Conservation (phyloP, 2,329 filamentous ascomycete genomes). For the Botrytis deweyae region DNA sequence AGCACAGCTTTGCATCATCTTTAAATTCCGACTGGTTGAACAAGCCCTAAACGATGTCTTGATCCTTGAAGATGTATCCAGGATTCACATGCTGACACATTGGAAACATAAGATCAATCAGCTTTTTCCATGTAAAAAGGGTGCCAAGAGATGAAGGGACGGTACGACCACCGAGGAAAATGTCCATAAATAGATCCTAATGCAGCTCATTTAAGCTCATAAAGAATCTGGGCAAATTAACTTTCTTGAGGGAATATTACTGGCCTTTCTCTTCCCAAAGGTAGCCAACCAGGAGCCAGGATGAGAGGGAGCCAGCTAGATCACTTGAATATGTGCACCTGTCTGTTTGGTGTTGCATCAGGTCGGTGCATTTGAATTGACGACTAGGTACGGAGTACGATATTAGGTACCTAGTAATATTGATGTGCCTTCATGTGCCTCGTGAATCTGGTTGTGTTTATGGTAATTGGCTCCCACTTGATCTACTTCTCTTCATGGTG, state of each 20-base stretch:
- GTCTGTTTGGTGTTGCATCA: background rate
- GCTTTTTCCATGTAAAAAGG: background rate
- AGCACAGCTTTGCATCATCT: slow-evolving; percentile 9
- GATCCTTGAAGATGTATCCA: slow-evolving; percentile 10
- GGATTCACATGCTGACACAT: slow-evolving; percentile 17
- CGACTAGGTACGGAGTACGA: background rate
- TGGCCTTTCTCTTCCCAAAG: background rate
- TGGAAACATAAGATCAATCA: slow-evolving; percentile 17
- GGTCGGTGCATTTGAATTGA: background rate
- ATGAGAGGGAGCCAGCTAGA: background rate
- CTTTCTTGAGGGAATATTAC: slow-evolving; percentile 6
- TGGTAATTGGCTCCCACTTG: background rate
- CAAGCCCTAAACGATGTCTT: slow-evolving; percentile 18
- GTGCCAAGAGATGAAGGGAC: slow-evolving; percentile 10
- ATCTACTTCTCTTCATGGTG: background rate
- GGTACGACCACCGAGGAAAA: background rate
- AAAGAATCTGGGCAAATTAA: slow-evolving; percentile 15
- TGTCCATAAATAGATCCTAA: slow-evolving; percentile 21
- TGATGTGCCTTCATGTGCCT: background rate
- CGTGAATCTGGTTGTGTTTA: background rate
- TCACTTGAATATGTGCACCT: background rate
- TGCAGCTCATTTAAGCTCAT: slow-evolving; percentile 16
- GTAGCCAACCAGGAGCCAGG: background rate
- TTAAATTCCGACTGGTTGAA: slow-evolving; percentile 12
- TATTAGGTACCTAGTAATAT: background rate